Base-by-base conservation (phyloP, 1,284 basidiomycete species). In the Moesziomyces antarcticus region DNA sequence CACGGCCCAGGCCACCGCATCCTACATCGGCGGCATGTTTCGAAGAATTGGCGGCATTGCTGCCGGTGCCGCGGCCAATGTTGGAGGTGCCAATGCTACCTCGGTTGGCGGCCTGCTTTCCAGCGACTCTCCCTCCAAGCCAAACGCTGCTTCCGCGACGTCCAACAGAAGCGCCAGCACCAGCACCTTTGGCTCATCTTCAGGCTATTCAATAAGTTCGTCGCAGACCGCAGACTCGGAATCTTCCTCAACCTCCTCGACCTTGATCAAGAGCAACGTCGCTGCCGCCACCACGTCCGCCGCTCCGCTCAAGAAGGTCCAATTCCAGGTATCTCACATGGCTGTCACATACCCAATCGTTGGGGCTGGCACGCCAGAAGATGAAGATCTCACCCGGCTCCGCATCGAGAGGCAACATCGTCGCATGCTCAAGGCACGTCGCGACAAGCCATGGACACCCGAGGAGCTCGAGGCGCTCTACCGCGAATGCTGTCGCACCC, bases 291-390 rank as follows among this genome's bases (percentile, higher is more conserved):
- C 71, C 25, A 65, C 61, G 10, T 74, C 72, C 6, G 72, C 72
- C 16, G 62, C 55, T 24, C 80, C 77, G 3, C 63, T 81, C 42
- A 71, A 76, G 24, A 78, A 75, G 57, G 82, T 84, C 13, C 82
- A 82, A 48, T 84, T 84, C 47, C 73, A 68, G 25, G 73, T 80
- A 25, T 77, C 79, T 3, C 61, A 69, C 22, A 78, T 84, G 67
- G 55, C 68, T 14, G 77, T 83, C 49, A 81, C 79, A n/a, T 84
- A 84, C 49, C 81, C 80, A 5, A 84, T 84, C 44, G 60, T 56
- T 3, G 63, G 68, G n/a, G 56, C 75, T 14, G 66, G 67, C 13
- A 75, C 82, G 4, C 82, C 82, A 5, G 68, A 73, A 46, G 69
- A 68, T 41, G 82, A 84, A 35, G 77, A 79, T 49, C 70, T 73